A percentile compares a stretch with the other conserved stretches of the same genome.
Conservation (phyloP, 140 eudicot genomes). For the Cichorium intybus region DNA sequence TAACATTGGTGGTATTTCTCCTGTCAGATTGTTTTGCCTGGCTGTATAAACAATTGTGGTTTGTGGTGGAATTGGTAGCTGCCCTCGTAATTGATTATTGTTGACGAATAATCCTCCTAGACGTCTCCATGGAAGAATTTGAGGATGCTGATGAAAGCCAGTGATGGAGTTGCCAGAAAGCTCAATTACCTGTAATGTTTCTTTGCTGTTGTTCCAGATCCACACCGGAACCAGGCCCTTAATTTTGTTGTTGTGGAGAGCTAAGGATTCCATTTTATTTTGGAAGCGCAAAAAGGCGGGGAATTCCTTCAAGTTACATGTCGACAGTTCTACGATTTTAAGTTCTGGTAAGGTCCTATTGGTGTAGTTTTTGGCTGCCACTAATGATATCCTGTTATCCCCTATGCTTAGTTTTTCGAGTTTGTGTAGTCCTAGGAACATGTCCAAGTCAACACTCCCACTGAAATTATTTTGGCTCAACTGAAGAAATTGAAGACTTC, state of each 20-base stretch:
- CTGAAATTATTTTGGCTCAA: not conserved
- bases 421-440: not conserved
- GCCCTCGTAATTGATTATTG: slow-evolving; percentile 13
- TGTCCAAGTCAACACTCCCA: not conserved
- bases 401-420: not conserved
- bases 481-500: too few relatives aligned
- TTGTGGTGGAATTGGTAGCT: slow-evolving; percentile 23
- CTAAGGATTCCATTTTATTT: not conserved
- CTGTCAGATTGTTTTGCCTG: not conserved
- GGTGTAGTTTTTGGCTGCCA: not conserved
- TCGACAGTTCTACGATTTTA: not conserved
- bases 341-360: not conserved
- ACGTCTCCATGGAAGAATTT: slow-evolving; percentile 27
- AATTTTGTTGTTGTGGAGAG: not conserved
- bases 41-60: not conserved
- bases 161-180: not conserved
- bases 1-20: slow-evolving; percentile 15
- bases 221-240: too few relatives aligned
- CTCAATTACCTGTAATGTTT: not conserved
- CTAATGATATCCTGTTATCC: not conserved
- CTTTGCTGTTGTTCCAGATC: slow-evolving; percentile 12
- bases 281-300: not conserved
- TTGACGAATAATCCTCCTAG: not conserved
- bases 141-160: slow-evolving; percentile 18
- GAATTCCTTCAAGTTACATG: not conserved